Evolutionary conservation across 495 filamentous ascomycete genomes (phyloP).

Genomic region (Platismatia glauca): DNA sequence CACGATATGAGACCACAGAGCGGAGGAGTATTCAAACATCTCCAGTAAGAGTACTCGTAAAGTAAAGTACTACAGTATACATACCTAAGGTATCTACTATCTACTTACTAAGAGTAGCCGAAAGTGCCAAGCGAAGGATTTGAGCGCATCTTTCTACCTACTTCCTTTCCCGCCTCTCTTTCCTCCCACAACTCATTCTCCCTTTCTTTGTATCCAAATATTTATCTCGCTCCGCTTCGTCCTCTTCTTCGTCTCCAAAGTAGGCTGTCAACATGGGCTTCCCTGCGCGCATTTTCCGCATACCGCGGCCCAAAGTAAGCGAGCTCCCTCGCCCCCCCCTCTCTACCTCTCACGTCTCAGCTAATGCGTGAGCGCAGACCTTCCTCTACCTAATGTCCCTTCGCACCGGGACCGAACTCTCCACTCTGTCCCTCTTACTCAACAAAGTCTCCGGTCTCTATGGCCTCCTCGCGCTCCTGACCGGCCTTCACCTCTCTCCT

Average conservation of each 20-base stretch:
- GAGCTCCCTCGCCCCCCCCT: no score
- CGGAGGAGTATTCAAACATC: no score
- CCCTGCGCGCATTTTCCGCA: conserved; percentile 32
- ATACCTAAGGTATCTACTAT: no score
- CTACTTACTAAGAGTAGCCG: neutral
- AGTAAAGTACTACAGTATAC: no score
- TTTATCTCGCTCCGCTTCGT: no score
- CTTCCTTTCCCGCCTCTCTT: neutral
- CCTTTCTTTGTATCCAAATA: no score
- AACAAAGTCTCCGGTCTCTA: conserved; percentile 86
- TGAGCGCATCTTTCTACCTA: neutral
- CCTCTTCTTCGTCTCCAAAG: no score
- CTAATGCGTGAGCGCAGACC: conserved; percentile 37
- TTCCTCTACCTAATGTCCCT: conserved; percentile 81
- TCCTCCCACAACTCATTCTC: no score
- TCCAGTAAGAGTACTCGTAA: neutral
- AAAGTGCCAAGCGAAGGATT: neutral
- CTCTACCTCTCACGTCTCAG: conserved; percentile 6
- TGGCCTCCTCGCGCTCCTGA: conserved; percentile 75
- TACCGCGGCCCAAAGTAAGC: conserved; percentile 51
- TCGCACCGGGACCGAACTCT: conserved; percentile 72
- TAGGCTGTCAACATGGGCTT: conserved; percentile 17
- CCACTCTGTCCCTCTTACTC: conserved; percentile 66
- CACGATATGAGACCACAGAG: neutral
- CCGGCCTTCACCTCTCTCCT: conserved; percentile 58